Conservation (phyloP, 2,329 filamentous ascomycete genomes). For the Penicillium griseofulvum region DNA sequence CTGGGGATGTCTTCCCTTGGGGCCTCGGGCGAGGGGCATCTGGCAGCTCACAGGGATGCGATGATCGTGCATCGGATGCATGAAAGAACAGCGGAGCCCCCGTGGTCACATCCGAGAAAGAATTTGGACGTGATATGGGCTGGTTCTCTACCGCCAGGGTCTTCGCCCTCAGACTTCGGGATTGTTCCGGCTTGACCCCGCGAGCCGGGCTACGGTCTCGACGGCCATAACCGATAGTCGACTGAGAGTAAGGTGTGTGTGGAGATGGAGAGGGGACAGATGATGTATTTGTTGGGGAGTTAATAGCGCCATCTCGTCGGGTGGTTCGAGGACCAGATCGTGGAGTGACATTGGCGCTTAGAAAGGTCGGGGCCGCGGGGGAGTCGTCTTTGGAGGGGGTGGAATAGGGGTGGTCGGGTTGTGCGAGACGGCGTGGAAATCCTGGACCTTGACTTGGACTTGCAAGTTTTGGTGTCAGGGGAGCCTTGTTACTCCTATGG, state of each 20-base stretch:
- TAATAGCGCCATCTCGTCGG: conserved; percentile 66
- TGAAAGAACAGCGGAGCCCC: conserved; percentile 78
- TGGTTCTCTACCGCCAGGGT: conserved; percentile 39
- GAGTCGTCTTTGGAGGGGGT: conserved; percentile 49
- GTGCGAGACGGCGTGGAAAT: conserved; percentile 34
- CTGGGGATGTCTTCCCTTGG: conserved; percentile 25
- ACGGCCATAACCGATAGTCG: conserved; percentile 25
- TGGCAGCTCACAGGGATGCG: conserved; percentile 38
- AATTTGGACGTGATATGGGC: conserved; percentile 32
- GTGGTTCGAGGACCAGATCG: conserved; percentile 71
- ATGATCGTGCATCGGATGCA: conserved; percentile 69
- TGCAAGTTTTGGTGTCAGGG: conserved; percentile 60
- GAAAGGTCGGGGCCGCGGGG: conserved; percentile 53
- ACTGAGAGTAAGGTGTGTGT: conserved; percentile 30
- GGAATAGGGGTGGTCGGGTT: conserved; percentile 34
- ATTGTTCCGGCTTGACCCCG: conserved; percentile 29
- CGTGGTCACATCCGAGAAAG: conserved; percentile 35
- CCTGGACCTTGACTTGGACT: conserved; percentile 32
- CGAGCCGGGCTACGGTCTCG: conserved; percentile 39
- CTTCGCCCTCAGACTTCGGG: conserved; percentile 37
- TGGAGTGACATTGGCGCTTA: conserved; percentile 71
- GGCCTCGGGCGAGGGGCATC: conserved; percentile 28
- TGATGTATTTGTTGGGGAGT: conserved; percentile 60
- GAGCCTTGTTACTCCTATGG: conserved; percentile 54
- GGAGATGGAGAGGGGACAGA: conserved; percentile 27